phyloP scores from a whole-genome alignment of 768 basidiomycete genomes.

The Vararia minispora region DNA sequence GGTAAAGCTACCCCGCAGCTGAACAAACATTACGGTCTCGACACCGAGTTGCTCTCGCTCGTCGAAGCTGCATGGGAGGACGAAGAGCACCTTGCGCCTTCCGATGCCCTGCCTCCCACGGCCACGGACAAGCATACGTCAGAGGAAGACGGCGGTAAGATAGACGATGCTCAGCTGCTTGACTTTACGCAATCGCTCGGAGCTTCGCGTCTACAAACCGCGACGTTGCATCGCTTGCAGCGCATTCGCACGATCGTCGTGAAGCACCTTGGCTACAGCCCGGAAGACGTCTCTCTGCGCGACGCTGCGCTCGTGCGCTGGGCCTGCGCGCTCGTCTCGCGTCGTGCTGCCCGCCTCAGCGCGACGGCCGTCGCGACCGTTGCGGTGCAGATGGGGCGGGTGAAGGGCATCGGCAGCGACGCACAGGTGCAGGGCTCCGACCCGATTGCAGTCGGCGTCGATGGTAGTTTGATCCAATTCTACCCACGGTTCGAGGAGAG shows the following conservation, averaged over 20 bases:
- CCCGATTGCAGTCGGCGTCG: slow-evolving; percentile 75
- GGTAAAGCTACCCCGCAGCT: slow-evolving; percentile 63
- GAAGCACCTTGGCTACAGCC: slow-evolving; percentile 46
- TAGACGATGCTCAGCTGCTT: slow-evolving; percentile 1
- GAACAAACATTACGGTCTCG: slow-evolving; percentile 90
- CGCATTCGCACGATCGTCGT: slow-evolving; percentile 51
- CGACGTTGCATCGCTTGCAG: slow-evolving; percentile 29
- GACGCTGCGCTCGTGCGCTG: slow-evolving; percentile 67
- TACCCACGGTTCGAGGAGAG: slow-evolving; percentile 79
- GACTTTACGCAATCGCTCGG: slow-evolving; percentile 10
- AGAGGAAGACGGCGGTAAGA: not conserved
- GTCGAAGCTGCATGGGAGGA: slow-evolving; percentile 70
- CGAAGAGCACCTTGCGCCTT: slow-evolving; percentile 12
- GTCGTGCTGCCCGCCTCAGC: slow-evolving; percentile 74
- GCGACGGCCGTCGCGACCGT: slow-evolving; percentile 83
- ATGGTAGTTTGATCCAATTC: slow-evolving; percentile 78
- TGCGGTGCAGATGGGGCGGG: slow-evolving; percentile 68
- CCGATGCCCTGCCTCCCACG: not conserved
- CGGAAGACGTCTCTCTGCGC: slow-evolving; percentile 35
- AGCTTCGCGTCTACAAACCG: slow-evolving; percentile 6
- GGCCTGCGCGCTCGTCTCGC: slow-evolving; percentile 67
- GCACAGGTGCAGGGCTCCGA: slow-evolving; percentile 25
- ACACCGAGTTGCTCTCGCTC: slow-evolving; percentile 85
- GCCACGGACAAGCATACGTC: no score
- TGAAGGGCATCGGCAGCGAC: slow-evolving; percentile 32